Evolutionary conservation across 2,329 filamentous ascomycete genomes (phyloP).

Genomic region (Acarospora socialis): DNA sequence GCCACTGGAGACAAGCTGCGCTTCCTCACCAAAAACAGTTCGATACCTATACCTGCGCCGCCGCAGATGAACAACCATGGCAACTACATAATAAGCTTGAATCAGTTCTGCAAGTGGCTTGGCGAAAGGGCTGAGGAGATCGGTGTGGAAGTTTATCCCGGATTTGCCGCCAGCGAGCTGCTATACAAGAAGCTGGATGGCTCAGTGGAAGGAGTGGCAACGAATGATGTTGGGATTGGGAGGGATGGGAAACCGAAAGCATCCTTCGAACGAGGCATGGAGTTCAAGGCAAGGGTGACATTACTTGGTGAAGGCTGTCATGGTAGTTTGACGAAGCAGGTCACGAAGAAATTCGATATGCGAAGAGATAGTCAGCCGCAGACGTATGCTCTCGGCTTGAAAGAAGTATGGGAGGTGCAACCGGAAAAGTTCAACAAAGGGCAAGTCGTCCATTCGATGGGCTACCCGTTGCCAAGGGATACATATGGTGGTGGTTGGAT

Average conservation of each 20-base stretch:
- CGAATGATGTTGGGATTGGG: slow-evolving; percentile 80
- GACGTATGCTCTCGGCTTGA: slow-evolving; percentile 87
- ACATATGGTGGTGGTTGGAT: slow-evolving; percentile 98
- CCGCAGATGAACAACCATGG: slow-evolving; percentile 98
- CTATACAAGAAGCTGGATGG: slow-evolving; percentile 67
- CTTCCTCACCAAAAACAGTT: slow-evolving; percentile 69
- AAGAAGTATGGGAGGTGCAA: slow-evolving; percentile 94
- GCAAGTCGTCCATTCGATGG: slow-evolving; percentile 76
- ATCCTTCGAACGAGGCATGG: slow-evolving; percentile 91
- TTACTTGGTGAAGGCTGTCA: slow-evolving; percentile 92
- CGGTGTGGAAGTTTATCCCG: slow-evolving; percentile 90
- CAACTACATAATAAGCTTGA: slow-evolving; percentile 93
- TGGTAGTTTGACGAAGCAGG: slow-evolving; percentile 86
- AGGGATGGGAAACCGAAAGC: slow-evolving; percentile 76
- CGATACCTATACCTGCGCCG: slow-evolving; percentile 71
- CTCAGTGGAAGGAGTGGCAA: slow-evolving; percentile 84
- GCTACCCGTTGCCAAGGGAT: slow-evolving; percentile 74
- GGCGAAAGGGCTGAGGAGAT: slow-evolving; percentile 92
- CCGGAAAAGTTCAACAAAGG: slow-evolving; percentile 86
- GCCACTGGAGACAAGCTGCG: slow-evolving; percentile 79
- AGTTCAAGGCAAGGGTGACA: slow-evolving; percentile 86
- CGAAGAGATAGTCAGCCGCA: slow-evolving; percentile 80
- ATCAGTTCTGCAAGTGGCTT: slow-evolving; percentile 90
- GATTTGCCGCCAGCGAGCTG: slow-evolving; percentile 87
- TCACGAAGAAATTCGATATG: slow-evolving; percentile 86